These are phyloP conservation scores for Viola odorata DNA, from an alignment of 345 rosid genomes.

Conservation along the genomic window DNA sequence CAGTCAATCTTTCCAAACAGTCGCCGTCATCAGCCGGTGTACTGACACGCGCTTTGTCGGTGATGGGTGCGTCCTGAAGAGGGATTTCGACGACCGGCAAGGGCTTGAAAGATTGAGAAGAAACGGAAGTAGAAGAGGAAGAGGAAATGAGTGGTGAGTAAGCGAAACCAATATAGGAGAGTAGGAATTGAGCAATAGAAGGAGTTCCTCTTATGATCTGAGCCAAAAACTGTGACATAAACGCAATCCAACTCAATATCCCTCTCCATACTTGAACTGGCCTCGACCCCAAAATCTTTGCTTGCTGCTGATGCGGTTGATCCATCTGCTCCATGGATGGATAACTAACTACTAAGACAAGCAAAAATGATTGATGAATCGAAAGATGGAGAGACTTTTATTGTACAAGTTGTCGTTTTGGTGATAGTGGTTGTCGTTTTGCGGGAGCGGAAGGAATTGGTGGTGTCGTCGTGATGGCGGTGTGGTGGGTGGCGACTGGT, in stretches of 20 bases:
- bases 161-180: slow-evolving; percentile 8
- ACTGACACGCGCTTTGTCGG: slow-evolving; percentile 13
- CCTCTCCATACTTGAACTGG: slow-evolving; percentile 6
- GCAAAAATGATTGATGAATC: not conserved
- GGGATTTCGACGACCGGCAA: slow-evolving; percentile 55
- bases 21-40: slow-evolving; percentile 9
- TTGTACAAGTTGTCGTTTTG: too few relatives aligned
- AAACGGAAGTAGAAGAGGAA: slow-evolving; percentile 16
- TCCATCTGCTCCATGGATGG: not conserved
- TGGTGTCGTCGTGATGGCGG: too few relatives aligned
- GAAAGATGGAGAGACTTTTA: not conserved
- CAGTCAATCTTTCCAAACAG: slow-evolving; percentile 50
- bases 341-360: too few relatives aligned
- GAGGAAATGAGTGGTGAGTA: not conserved
- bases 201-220: slow-evolving; percentile 10
- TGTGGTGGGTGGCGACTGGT: too few relatives aligned
- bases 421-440: too few relatives aligned
- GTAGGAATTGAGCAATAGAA: slow-evolving; percentile 8
- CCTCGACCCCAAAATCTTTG: slow-evolving; percentile 1
- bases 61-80: slow-evolving; percentile 44
- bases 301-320: not conserved
- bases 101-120: slow-evolving; percentile 55
- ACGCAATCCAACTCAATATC: slow-evolving; percentile 9
- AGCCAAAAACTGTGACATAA: slow-evolving; percentile 3
- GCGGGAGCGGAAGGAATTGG: too few relatives aligned